phyloP scores from a whole-genome alignment of 2,329 filamentous ascomycete genomes.

The Dactylellina drechsleri region DNA sequence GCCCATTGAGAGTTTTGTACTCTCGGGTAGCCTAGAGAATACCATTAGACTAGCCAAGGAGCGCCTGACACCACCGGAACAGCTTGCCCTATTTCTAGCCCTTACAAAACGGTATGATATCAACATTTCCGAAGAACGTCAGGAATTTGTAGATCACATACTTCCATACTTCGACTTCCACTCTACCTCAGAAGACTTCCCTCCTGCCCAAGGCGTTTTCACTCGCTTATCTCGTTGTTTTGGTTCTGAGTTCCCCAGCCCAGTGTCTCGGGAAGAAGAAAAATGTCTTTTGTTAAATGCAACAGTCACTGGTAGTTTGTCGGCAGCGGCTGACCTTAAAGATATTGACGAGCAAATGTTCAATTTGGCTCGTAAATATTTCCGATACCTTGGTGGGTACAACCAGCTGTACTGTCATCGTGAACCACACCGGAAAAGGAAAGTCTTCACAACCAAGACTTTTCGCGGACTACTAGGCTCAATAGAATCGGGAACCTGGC shows the following conservation, averaged over 20 bases:
- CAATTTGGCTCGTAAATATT: constrained; percentile 3
- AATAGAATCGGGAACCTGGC: background rate
- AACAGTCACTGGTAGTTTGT: background rate
- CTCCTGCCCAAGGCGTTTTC: constrained; percentile 5
- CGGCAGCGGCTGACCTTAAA: background rate
- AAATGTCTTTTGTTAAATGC: background rate
- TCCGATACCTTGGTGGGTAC: constrained; percentile 13
- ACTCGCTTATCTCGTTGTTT: background rate
- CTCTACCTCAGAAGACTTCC: background rate
- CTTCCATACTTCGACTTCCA: constrained; percentile 1
- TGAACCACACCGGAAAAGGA: background rate
- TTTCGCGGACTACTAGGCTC: background rate
- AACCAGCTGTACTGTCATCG: constrained; percentile 9
- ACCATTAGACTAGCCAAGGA: background rate
- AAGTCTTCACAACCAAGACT: background rate
- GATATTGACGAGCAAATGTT: background rate
- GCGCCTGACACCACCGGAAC: background rate
- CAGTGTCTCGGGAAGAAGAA: background rate
- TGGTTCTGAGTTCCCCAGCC: background rate
- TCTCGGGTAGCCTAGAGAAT: background rate
- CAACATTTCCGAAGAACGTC: background rate
- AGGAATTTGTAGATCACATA: background rate
- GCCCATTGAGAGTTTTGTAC: background rate
- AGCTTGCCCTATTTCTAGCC: background rate
- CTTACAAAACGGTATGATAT: background rate